A percentile compares a stretch with the other conserved stretches of the same genome.
These are phyloP conservation scores for Uncinocarpus reesii DNA, from an alignment of 2,329 filamentous ascomycete genomes.

Conservation along the genomic window DNA sequence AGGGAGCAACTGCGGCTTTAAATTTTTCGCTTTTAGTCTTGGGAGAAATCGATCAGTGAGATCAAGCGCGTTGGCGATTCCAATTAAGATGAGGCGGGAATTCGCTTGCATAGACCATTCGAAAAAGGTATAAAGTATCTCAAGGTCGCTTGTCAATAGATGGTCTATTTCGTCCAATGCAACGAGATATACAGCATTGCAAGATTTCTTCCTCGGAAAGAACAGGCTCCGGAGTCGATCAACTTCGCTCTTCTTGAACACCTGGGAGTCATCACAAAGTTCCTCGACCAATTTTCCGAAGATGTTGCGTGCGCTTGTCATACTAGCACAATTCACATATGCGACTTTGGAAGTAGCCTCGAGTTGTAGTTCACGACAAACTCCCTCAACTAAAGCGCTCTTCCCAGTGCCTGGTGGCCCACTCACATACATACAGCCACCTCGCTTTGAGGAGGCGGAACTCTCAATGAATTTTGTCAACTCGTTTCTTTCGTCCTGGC, in stretches of 20 bases:
- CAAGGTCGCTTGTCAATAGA: constrained; percentile 75
- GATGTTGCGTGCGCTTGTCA: constrained; percentile 77
- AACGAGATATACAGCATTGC: constrained; percentile 58
- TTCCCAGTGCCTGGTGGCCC: constrained; percentile 95
- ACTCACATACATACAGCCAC: constrained; percentile 86
- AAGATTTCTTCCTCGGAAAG: constrained; percentile 49
- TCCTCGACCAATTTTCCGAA: constrained; percentile 67
- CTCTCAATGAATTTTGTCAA: constrained; percentile 59
- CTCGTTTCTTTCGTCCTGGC: constrained; percentile 58
- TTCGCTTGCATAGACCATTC: constrained; percentile 82
- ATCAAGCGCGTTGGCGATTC: constrained; percentile 92
- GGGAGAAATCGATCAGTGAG: constrained; percentile 91
- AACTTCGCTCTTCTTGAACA: constrained; percentile 57
- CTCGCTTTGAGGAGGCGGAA: constrained; percentile 49
- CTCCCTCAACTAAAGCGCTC: constrained; percentile 79
- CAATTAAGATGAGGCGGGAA: constrained; percentile 72
- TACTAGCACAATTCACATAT: constrained; percentile 94
- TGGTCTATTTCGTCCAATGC: constrained; percentile 93
- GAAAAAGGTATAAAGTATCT: constrained; percentile 86
- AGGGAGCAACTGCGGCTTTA: constrained; percentile 79
- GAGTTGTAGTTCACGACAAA: constrained; percentile 52
- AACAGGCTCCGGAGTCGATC: constrained; percentile 62
- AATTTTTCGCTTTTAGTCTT: constrained; percentile 79
- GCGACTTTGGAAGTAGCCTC: constrained; percentile 46
- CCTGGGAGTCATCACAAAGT: constrained; percentile 52